phyloP scores from a whole-genome alignment of 345 rosid species.

The Brassica cretica region DNA sequence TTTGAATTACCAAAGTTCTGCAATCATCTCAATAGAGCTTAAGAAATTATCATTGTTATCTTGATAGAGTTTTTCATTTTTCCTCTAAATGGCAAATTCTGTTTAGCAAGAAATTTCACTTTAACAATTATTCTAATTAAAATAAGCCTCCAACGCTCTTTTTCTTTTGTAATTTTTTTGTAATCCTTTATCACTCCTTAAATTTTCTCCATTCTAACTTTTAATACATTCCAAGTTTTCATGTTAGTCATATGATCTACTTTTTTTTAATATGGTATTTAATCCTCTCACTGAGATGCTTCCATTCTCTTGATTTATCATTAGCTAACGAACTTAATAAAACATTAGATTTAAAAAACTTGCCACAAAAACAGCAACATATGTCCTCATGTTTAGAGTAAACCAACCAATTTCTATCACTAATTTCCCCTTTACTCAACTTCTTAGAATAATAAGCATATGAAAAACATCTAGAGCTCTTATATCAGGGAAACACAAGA shows the following conservation, averaged over 20 bases:
- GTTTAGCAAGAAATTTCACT: background rate
- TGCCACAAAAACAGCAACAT: too few species aligned
- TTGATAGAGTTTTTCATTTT: background rate
- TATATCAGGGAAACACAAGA: too few species aligned
- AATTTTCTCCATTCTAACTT: background rate
- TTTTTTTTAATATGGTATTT: background rate
- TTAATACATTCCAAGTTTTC: background rate
- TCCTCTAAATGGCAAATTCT: background rate
- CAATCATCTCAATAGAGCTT: background rate
- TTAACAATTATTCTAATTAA: background rate
- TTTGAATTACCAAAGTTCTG: background rate
- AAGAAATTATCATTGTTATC: background rate
- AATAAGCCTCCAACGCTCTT: background rate
- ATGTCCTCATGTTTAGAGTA: too few species aligned
- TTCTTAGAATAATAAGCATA: too few species aligned
- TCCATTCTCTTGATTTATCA: background rate
- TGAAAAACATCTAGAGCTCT: too few species aligned
- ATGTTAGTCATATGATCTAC: background rate
- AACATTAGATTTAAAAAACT: too few species aligned
- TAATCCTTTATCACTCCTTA: background rate
- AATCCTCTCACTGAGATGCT: background rate
- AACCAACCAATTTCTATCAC: too few species aligned
- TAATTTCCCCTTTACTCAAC: too few species aligned
- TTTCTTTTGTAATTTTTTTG: background rate
- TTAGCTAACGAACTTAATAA: background rate